These are phyloP conservation scores for Coemansia furcata DNA, from an alignment of 192 early-diverging fungal species.

Conservation along the genomic window DNA sequence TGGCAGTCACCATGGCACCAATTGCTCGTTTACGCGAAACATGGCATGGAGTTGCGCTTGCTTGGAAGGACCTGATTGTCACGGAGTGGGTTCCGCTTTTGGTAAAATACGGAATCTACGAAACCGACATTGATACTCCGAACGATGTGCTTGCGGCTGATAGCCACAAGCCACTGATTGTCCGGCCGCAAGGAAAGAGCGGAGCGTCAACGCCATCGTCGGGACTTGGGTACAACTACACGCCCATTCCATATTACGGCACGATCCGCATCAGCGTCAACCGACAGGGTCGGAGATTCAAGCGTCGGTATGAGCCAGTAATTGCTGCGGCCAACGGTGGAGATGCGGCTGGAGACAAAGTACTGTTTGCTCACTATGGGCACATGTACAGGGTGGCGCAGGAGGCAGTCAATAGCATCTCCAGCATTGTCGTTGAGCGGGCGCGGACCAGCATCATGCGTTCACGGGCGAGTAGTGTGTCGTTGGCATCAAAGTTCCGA, in stretches of 20 bases:
- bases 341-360: constrained; percentile 18
- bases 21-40: constrained; percentile 66
- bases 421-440: constrained; percentile 35
- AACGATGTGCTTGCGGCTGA: background rate
- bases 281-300: constrained; percentile 25
- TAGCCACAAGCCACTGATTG: constrained; percentile 21
- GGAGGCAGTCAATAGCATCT: constrained; percentile 24
- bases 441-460: constrained; percentile 44
- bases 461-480: constrained; percentile 48
- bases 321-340: constrained; percentile 13
- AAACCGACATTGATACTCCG: constrained; percentile 34
- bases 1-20: constrained; percentile 64
- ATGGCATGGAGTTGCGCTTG: constrained; percentile 61
- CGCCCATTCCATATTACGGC: constrained; percentile 62
- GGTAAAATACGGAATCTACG: constrained; percentile 55
- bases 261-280: constrained; percentile 56
- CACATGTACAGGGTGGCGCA: constrained; percentile 39
- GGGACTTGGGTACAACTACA: constrained; percentile 18
- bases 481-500: constrained; percentile 41
- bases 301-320: constrained; percentile 17
- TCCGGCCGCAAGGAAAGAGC: constrained; percentile 24
- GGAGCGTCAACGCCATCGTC: constrained; percentile 17
- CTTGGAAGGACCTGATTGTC: constrained; percentile 53
- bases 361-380: constrained; percentile 48
- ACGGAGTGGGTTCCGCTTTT: constrained; percentile 62